These are phyloP conservation scores for Sporothrix dimorphospora DNA, from an alignment of 2,329 filamentous ascomycete species.

Conservation along the genomic window DNA sequence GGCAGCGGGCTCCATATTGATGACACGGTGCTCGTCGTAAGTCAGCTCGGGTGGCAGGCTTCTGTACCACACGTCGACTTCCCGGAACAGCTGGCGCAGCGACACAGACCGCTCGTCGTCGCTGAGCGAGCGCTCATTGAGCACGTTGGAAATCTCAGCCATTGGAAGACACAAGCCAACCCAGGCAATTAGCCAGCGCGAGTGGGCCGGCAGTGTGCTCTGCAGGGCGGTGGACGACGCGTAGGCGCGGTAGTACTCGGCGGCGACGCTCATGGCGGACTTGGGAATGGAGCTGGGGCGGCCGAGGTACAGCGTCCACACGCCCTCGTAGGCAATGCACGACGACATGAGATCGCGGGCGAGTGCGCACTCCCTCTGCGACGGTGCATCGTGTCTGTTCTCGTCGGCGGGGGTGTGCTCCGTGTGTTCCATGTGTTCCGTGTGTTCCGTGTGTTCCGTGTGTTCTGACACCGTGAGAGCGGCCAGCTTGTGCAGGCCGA, in stretches of 20 bases:
- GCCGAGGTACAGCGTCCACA: constrained; percentile 28
- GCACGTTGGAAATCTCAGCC: constrained; percentile 24
- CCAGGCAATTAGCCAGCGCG: constrained; percentile 27
- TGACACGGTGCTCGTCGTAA: constrained; percentile 22
- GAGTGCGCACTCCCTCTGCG: constrained; percentile 16
- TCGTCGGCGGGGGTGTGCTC: background rate
- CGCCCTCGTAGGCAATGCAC: constrained; percentile 25
- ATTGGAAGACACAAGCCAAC: constrained; percentile 20
- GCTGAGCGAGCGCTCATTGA: constrained; percentile 16
- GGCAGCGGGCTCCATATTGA: constrained; percentile 24
- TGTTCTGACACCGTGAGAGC: background rate
- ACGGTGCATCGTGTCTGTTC: background rate
- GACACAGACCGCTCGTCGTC: background rate
- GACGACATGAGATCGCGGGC: constrained; percentile 23
- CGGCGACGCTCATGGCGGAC: constrained; percentile 19
- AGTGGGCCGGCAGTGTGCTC: background rate
- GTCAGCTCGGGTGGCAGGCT: constrained; percentile 23
- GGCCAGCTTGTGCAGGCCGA: constrained; percentile 27
- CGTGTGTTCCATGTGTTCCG: too few species aligned
- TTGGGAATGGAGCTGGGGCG: constrained; percentile 26
- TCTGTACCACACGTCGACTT: constrained; percentile 26
- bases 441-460: too few species aligned
- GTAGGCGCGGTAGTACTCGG: constrained; percentile 1
- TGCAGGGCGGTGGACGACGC: background rate
- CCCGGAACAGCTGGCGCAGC: background rate